Percentiles rank a stretch among this genome's conserved stretches.
phyloP scores from a whole-genome alignment of 2,329 filamentous ascomycete genomes.

The Myriosclerotinia curreyana region DNA sequence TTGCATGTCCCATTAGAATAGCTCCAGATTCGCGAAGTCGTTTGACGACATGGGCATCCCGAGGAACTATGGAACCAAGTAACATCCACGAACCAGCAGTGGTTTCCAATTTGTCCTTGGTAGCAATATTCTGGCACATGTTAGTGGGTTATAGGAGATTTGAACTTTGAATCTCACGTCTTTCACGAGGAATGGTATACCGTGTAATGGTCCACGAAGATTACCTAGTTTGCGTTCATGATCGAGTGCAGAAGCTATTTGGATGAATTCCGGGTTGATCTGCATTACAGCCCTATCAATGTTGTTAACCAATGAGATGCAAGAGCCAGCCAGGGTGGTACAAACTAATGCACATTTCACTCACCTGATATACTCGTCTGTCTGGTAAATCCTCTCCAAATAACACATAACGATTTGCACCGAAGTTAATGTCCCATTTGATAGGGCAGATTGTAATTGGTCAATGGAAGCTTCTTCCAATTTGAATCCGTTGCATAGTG shows the following conservation, averaged over 20 bases:
- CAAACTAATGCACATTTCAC: neutral
- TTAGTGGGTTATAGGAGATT: neutral
- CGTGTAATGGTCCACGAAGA: constrained; percentile 65
- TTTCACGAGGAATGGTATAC: constrained; percentile 73
- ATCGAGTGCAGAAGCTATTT: constrained; percentile 60
- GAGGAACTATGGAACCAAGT: constrained; percentile 61
- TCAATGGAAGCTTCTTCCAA: constrained; percentile 70
- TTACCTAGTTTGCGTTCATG: constrained; percentile 54
- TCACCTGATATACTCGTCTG: constrained; percentile 62
- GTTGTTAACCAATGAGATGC: neutral
- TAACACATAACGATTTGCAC: constrained; percentile 62
- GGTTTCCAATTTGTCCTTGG: constrained; percentile 68
- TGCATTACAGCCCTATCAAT: constrained; percentile 55
- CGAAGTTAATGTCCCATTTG: constrained; percentile 52
- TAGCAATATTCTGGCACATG: constrained; percentile 53
- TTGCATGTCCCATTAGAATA: constrained; percentile 67
- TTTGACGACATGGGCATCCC: constrained; percentile 63
- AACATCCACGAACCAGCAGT: constrained; percentile 69
- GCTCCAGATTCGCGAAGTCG: constrained; percentile 59
- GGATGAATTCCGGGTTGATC: constrained; percentile 63
- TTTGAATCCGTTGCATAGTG: constrained; percentile 54
- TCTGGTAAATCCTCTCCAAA: constrained; percentile 57
- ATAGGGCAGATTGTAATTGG: constrained; percentile 59
- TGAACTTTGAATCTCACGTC: constrained; percentile 43
- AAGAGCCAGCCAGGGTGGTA: neutral